Evolutionary conservation across 352 stramenopile species (phyloP).

Genomic region (Hyaloperonospora brassicae): DNA sequence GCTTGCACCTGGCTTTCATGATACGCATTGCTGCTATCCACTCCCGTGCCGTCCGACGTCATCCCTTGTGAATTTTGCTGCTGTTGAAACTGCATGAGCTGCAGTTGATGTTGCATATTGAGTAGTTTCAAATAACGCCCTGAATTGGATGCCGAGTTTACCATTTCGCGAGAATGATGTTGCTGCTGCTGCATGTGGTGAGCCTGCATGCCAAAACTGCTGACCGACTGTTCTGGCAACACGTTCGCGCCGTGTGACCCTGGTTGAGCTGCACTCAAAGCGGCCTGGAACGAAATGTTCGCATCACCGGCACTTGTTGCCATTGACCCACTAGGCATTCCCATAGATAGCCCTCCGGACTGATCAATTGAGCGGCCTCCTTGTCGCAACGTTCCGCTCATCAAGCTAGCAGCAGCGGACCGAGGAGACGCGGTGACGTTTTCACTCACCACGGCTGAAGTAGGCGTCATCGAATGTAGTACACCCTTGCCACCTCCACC

Average conservation of each 20-base stretch:
- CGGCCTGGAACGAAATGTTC: constrained; percentile 30
- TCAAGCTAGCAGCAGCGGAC: constrained; percentile 27
- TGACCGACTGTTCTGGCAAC: constrained; percentile 32
- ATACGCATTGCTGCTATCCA: constrained; percentile 34
- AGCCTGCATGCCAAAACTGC: constrained; percentile 28
- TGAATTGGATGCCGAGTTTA: constrained; percentile 39
- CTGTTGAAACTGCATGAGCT: constrained; percentile 81
- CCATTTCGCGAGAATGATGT: constrained; percentile 36
- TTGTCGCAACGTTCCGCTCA: constrained; percentile 25
- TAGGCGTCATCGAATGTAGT: neutral
- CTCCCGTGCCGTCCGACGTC: constrained; percentile 21
- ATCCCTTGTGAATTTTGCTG: constrained; percentile 45
- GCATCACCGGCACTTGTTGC: constrained; percentile 15
- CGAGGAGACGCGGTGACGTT: constrained; percentile 24
- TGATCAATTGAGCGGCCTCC: constrained; percentile 19
- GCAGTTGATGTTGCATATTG: constrained; percentile 82
- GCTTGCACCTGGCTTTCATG: constrained; percentile 42
- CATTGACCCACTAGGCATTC: constrained; percentile 23
- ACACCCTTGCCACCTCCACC: constrained; percentile 9
- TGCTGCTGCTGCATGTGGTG: constrained; percentile 35
- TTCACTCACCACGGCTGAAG: constrained; percentile 10
- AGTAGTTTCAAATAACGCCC: constrained; percentile 79
- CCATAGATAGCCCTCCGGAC: constrained; percentile 12
- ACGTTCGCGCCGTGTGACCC: constrained; percentile 25
- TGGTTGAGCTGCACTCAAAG: constrained; percentile 26